A percentile compares a stretch with the other conserved stretches of the same genome.
Conservation (phyloP, 176 grass and related monocot genomes). For the Raddia distichophylla region DNA sequence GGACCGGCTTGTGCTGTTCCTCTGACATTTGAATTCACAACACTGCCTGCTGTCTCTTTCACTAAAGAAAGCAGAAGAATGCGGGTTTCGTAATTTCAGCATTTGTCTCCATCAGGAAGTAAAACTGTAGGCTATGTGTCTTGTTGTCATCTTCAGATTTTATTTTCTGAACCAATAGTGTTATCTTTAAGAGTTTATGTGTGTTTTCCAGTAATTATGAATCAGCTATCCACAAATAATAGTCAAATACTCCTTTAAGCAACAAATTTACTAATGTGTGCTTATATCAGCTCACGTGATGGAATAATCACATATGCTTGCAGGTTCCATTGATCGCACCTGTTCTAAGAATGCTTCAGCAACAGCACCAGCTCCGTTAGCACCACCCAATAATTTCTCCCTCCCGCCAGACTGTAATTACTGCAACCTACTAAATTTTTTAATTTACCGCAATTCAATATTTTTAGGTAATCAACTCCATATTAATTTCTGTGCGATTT, state of each 20-base stretch:
- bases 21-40: neutral
- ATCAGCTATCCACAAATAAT: neutral
- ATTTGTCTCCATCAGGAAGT: constrained; percentile 23
- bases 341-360: constrained; percentile 50
- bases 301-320: constrained; percentile 21
- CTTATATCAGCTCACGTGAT: neutral
- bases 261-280: neutral
- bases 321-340: constrained; percentile 70
- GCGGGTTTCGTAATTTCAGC: neutral
- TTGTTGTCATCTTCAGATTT: constrained; percentile 37
- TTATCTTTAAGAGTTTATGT: constrained; percentile 30
- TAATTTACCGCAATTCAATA: neutral
- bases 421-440: neutral
- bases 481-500: constrained; percentile 3
- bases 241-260: neutral
- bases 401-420: constrained; percentile 58
- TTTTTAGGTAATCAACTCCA: neutral
- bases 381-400: constrained; percentile 53
- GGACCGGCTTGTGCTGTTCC: neutral
- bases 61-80: constrained; percentile 12
- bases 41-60: constrained; percentile 19
- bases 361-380: constrained; percentile 33
- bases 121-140: constrained; percentile 9
- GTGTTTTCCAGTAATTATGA: neutral
- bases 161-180: neutral